A percentile compares a stretch with the other conserved stretches of the same genome.
Evolutionary conservation across 1,284 basidiomycete genomes (phyloP).

Genomic region (Amylostereum chailletii): DNA sequence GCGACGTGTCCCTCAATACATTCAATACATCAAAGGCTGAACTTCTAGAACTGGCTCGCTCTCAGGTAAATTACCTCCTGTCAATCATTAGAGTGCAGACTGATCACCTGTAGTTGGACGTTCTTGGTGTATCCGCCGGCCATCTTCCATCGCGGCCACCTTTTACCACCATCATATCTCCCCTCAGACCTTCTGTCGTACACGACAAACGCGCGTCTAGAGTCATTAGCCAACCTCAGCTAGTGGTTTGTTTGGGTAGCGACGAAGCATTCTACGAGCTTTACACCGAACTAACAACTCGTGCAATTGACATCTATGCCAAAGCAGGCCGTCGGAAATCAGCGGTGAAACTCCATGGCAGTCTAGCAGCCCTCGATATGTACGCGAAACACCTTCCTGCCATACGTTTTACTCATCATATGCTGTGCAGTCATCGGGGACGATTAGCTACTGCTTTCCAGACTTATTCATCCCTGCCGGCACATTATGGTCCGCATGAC

Average conservation of each 20-base stretch:
- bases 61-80: constrained; percentile 46
- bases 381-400: constrained; percentile 30
- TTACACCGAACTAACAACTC: constrained; percentile 68
- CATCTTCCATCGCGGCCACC: constrained; percentile 69
- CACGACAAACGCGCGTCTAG: constrained; percentile 21
- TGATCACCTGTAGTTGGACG: constrained; percentile 56
- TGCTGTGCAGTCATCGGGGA: constrained; percentile 48
- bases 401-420: not conserved
- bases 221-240: constrained; percentile 52
- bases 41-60: constrained; percentile 72
- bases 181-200: constrained; percentile 10
- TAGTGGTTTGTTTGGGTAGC: constrained; percentile 54
- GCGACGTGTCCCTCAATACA: constrained; percentile 32
- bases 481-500: constrained; percentile 70
- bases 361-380: constrained; percentile 81
- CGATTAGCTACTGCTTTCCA: constrained; percentile 53
- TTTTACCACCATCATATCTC: constrained; percentile 45
- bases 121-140: constrained; percentile 65
- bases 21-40: constrained; percentile 74
- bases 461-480: constrained; percentile 70
- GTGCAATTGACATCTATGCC: constrained; percentile 76
- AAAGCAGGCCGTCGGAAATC: constrained; percentile 77
- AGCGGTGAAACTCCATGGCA: constrained; percentile 76
- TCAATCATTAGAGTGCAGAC: not conserved
- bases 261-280: constrained; percentile 62